These are phyloP conservation scores for Penicillium paxilli DNA, from an alignment of 495 filamentous ascomycete genomes.

Conservation along the genomic window DNA sequence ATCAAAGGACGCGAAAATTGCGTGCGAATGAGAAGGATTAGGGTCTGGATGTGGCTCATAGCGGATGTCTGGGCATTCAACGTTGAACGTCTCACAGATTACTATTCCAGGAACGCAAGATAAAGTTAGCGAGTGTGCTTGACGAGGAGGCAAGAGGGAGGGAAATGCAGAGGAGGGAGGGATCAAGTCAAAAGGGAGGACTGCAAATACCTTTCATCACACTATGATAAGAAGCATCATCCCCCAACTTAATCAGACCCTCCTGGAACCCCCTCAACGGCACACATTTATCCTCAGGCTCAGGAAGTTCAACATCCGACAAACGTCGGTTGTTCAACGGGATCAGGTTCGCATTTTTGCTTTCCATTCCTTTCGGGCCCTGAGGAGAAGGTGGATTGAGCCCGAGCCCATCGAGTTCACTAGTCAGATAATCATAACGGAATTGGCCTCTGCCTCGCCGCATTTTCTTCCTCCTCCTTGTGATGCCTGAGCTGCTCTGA, in stretches of 20 bases:
- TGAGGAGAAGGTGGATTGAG: too few species aligned
- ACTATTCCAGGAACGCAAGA: too few species aligned
- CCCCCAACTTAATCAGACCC: neutral
- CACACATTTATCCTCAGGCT: conserved; percentile 12
- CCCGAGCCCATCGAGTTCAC: too few species aligned
- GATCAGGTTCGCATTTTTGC: conserved; percentile 18
- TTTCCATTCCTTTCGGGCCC: too few species aligned
- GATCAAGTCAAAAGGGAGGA: too few species aligned
- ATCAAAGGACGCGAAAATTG: conserved; percentile 22
- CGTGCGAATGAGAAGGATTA: neutral
- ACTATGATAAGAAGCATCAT: neutral
- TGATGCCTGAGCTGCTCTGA: neutral
- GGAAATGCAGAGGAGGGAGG: neutral
- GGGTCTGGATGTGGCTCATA: neutral
- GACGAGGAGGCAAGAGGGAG: neutral
- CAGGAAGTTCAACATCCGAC: conserved; percentile 4
- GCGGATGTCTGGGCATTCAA: conserved; percentile 22
- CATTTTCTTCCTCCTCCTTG: neutral
- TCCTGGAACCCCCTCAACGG: conserved; percentile 1
- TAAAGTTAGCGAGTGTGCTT: too few species aligned
- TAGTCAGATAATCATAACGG: too few species aligned
- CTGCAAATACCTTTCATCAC: conserved; percentile 17
- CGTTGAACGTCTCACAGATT: conserved; percentile 23
- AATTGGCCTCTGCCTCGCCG: too few species aligned
- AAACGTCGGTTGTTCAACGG: conserved; percentile 24